Evolutionary conservation across 805 yeast genomes (phyloP).

Genomic region (Candida qinlingensis): DNA sequence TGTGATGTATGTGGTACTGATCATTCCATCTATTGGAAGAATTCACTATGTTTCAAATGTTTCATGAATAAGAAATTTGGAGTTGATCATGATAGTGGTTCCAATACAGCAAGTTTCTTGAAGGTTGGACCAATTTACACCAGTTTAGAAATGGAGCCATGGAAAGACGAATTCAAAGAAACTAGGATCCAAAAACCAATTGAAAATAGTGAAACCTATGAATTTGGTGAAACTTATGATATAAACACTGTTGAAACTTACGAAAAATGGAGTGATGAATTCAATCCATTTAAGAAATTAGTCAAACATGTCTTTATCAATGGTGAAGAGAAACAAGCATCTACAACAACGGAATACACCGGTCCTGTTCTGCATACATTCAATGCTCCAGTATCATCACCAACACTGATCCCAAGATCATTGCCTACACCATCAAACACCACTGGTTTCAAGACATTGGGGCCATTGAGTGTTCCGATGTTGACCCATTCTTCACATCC

Average conservation of each 20-base stretch:
- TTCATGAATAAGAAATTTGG: neutral
- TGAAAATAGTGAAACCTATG: neutral
- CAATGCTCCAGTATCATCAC: too few relatives aligned
- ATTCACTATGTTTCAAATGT: conserved; percentile 14
- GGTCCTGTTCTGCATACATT: too few relatives aligned
- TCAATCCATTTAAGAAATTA: conserved; percentile 3
- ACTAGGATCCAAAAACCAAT: neutral
- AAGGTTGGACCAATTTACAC: neutral
- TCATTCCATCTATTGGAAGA: conserved; percentile 16
- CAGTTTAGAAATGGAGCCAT: neutral
- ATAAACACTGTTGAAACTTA: neutral
- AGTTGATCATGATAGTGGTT: neutral
- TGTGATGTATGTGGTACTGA: conserved; percentile 5
- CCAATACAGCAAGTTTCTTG: neutral
- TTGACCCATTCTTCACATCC: too few relatives aligned
- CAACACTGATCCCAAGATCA: too few relatives aligned
- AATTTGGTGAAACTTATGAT: neutral
- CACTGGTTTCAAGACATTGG: too few relatives aligned
- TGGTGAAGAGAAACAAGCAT: too few relatives aligned
- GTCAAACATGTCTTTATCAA: too few relatives aligned
- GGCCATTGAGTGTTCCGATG: too few relatives aligned
- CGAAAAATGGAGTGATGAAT: neutral
- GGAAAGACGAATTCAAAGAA: neutral
- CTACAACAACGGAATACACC: too few relatives aligned
- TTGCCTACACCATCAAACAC: too few relatives aligned